phyloP scores from a whole-genome alignment of 805 yeast genomes.

The Candida maris region DNA sequence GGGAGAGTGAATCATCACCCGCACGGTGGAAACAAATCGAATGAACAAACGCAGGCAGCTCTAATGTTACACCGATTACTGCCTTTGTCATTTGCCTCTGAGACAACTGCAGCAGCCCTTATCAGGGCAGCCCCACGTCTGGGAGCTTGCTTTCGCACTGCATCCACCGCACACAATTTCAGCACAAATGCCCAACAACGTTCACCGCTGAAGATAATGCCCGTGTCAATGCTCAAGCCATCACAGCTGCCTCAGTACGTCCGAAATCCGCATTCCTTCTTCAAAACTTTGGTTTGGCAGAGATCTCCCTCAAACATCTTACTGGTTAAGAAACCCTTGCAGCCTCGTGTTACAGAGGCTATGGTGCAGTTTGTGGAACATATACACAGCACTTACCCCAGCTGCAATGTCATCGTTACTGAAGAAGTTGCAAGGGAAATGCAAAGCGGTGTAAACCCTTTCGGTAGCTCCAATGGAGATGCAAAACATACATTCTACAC shows the following conservation, averaged over 20 bases:
- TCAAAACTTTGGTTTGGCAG: conserved; percentile 68
- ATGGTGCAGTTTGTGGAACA: conserved; percentile 62
- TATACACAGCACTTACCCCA: conserved; percentile 58
- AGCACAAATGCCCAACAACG: too few relatives aligned
- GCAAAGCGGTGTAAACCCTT: conserved; percentile 2
- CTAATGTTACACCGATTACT: too few relatives aligned
- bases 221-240: conserved; percentile 13
- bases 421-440: conserved; percentile 69
- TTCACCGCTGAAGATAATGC: too few relatives aligned
- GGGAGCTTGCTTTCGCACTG: too few relatives aligned
- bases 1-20: too few relatives aligned
- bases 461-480: neutral
- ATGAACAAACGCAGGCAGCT: too few relatives aligned
- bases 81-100: too few relatives aligned
- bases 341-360: conserved; percentile 58
- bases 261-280: conserved; percentile 53
- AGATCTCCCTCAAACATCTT: conserved; percentile 68
- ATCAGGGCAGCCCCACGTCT: too few relatives aligned
- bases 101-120: too few relatives aligned
- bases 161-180: too few relatives aligned
- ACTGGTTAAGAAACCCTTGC: conserved; percentile 83
- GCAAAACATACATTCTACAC: conserved; percentile 45
- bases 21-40: too few relatives aligned
- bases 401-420: conserved; percentile 73
- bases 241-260: conserved; percentile 49